Percentiles rank a stretch among this genome's conserved stretches.
phyloP scores from a whole-genome alignment of 371 early-diverging fungal species.

The Dipsacomyces acuminosporus region DNA sequence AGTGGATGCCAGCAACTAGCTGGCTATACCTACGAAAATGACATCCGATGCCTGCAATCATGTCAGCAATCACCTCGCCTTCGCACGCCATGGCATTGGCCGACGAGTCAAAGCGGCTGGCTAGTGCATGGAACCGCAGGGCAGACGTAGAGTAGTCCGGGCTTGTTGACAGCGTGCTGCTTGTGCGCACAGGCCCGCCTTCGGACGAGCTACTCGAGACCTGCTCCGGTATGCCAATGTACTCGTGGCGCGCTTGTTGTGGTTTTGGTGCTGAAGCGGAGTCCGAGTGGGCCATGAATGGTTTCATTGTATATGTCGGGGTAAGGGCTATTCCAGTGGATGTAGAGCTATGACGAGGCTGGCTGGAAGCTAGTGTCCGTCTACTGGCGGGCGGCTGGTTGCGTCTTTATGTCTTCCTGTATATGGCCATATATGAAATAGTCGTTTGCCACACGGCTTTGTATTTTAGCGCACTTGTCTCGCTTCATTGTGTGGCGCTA shows the following conservation, averaged over 20 bases:
- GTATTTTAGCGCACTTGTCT: too few species aligned
- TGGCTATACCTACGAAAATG: slow-evolving; percentile 22
- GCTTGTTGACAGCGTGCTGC: slow-evolving; percentile 2
- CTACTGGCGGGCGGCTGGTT: too few species aligned
- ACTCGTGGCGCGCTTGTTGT: not conserved
- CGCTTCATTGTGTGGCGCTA: too few species aligned
- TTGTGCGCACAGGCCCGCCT: slow-evolving; percentile 2
- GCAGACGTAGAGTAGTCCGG: not conserved
- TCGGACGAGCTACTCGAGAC: slow-evolving; percentile 1
- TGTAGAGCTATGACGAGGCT: too few species aligned
- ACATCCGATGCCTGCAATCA: slow-evolving; percentile 6
- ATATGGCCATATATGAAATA: too few species aligned
- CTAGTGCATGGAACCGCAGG: not conserved
- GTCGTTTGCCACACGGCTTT: too few species aligned
- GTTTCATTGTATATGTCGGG: not conserved
- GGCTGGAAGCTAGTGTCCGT: too few species aligned
- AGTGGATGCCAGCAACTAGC: slow-evolving; percentile 7
- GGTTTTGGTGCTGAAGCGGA: not conserved
- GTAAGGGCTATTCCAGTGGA: too few species aligned
- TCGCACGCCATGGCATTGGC: slow-evolving; percentile 9
- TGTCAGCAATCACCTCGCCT: slow-evolving; percentile 12
- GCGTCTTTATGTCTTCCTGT: too few species aligned
- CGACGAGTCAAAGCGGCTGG: not conserved
- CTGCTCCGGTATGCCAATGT: not conserved
- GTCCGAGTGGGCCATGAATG: not conserved